phyloP scores from a whole-genome alignment of 2,329 filamentous ascomycete genomes.

The Aspergillus uvarum region DNA sequence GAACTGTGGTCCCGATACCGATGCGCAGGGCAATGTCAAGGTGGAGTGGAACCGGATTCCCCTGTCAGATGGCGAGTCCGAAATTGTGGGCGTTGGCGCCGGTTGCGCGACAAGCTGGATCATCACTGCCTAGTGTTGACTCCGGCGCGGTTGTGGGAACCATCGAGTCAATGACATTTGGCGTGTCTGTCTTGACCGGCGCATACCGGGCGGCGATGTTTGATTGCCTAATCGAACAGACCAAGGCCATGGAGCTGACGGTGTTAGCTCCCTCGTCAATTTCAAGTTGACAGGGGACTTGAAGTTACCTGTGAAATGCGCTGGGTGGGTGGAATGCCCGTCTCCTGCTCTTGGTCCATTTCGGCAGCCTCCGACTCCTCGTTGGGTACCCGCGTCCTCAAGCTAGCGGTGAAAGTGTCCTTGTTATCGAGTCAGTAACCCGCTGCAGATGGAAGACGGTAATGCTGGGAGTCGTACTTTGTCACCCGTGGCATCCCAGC shows the following conservation, averaged over 20 bases:
- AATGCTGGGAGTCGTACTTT: slow-evolving; percentile 34
- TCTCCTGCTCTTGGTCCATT: slow-evolving; percentile 33
- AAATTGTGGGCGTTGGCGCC: slow-evolving; percentile 67
- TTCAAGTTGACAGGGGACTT: not conserved
- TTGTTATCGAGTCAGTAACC: slow-evolving; percentile 15
- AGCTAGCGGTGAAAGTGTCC: slow-evolving; percentile 29
- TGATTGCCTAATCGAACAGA: slow-evolving; percentile 42
- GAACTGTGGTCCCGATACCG: slow-evolving; percentile 75
- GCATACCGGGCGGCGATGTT: not conserved
- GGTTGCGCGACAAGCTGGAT: slow-evolving; percentile 91
- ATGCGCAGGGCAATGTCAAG: slow-evolving; percentile 65
- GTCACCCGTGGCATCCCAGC: slow-evolving; percentile 60
- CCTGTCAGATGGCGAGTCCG: slow-evolving; percentile 52
- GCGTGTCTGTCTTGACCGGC: not conserved
- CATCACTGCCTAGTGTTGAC: slow-evolving; percentile 26
- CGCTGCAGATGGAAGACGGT: not conserved
- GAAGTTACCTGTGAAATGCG: slow-evolving; percentile 48
- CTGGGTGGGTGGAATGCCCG: slow-evolving; percentile 49
- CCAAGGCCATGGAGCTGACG: slow-evolving; percentile 39
- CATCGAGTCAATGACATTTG: not conserved
- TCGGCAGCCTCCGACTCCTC: slow-evolving; percentile 27
- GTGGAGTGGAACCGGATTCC: slow-evolving; percentile 68
- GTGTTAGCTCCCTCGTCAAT: slow-evolving; percentile 21
- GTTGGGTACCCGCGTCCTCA: slow-evolving; percentile 35
- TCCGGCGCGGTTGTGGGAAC: not conserved